Percentiles rank a stretch among this genome's conserved stretches.
These are phyloP conservation scores for Haplosporangium sp. DNA, from an alignment of 371 early-diverging fungal genomes.

Conservation along the genomic window DNA sequence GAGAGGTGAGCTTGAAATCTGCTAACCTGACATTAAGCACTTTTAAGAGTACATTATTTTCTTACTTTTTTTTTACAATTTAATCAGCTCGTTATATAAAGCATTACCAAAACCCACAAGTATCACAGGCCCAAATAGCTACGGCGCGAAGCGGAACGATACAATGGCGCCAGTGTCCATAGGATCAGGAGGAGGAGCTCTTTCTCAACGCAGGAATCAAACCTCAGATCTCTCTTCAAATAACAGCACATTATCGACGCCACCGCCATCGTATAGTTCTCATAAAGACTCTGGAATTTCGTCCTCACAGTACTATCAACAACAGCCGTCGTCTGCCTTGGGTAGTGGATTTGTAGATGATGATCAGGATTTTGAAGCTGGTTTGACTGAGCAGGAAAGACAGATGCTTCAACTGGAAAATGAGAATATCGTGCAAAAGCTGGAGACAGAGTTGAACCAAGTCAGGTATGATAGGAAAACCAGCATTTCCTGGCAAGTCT, in stretches of 20 bases:
- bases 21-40: neutral
- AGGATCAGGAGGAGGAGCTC: slow-evolving; percentile 1
- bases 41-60: too few species aligned
- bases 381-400: slow-evolving; percentile 69
- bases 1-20: slow-evolving; percentile 27
- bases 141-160: slow-evolving; percentile 8
- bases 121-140: slow-evolving; percentile 3
- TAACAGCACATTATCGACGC: slow-evolving; percentile 7
- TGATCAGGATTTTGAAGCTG: slow-evolving; percentile 58
- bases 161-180: neutral
- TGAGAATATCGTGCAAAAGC: slow-evolving; percentile 67
- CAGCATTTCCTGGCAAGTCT: neutral
- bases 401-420: slow-evolving; percentile 77
- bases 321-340: neutral
- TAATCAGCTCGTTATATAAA: slow-evolving; percentile 34
- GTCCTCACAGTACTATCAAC: slow-evolving; percentile 42
- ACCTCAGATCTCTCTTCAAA: neutral
- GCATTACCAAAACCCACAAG: slow-evolving; percentile 44
- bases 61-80: neutral
- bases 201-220: slow-evolving; percentile 19
- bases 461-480: slow-evolving; percentile 57
- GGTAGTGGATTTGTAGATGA: slow-evolving; percentile 22
- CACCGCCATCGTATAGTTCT: slow-evolving; percentile 3
- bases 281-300: slow-evolving; percentile 24
- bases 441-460: slow-evolving; percentile 76